Percentiles rank a stretch among this genome's conserved stretches.
phyloP scores from a whole-genome alignment of 805 yeast genomes.

The Candida berthetii region DNA sequence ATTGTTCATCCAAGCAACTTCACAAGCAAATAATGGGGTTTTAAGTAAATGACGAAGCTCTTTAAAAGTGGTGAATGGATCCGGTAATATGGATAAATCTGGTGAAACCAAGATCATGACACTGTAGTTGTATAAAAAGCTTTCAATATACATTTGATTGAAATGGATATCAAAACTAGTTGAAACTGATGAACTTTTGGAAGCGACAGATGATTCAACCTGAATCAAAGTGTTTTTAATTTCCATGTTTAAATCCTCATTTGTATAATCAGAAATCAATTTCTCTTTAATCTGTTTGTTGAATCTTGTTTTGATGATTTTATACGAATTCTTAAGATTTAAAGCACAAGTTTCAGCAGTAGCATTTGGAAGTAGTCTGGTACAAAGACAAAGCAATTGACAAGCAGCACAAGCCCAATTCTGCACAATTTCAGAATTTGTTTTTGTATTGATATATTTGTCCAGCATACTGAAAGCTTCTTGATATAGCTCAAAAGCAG shows the following conservation, averaged over 20 bases:
- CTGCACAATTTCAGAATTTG: slow-evolving; percentile 9
- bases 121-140: slow-evolving; percentile 36
- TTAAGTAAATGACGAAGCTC: slow-evolving; percentile 25
- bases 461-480: slow-evolving; percentile 14
- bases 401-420: slow-evolving; percentile 35
- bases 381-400: slow-evolving; percentile 31
- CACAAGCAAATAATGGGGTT: slow-evolving; percentile 28
- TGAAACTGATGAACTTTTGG: background rate
- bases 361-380: slow-evolving; percentile 24
- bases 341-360: slow-evolving; percentile 22
- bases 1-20: slow-evolving; percentile 36
- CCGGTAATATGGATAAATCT: slow-evolving; percentile 26
- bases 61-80: slow-evolving; percentile 34
- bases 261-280: slow-evolving; percentile 4
- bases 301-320: slow-evolving; percentile 25
- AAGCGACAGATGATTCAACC: background rate
- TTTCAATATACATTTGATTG: slow-evolving; percentile 33
- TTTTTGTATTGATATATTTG: background rate
- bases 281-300: background rate
- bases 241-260: slow-evolving; percentile 19
- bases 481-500: slow-evolving; percentile 19
- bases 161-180: slow-evolving; percentile 9
- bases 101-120: slow-evolving; percentile 30
- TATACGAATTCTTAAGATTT: slow-evolving; percentile 28
- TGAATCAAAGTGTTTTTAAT: slow-evolving; percentile 7